These are phyloP conservation scores for Kurtzmaniella cleridarum DNA, from an alignment of 805 yeast species.

Conservation along the genomic window DNA sequence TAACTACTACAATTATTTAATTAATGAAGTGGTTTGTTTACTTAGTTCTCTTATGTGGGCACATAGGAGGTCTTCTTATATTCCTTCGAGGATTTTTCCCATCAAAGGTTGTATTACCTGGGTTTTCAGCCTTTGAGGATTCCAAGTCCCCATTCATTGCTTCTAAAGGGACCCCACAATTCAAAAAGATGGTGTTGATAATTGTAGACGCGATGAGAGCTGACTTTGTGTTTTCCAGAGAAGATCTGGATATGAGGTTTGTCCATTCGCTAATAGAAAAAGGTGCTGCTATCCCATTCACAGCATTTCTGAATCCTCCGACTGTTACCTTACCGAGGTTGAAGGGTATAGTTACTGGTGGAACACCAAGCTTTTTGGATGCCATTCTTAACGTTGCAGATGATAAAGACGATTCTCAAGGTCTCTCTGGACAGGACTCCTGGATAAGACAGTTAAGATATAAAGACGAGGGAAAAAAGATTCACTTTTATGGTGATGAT, in stretches of 20 bases:
- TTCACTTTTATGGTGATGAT: conserved; percentile 94
- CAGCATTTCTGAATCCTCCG: conserved; percentile 92
- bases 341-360: conserved; percentile 91
- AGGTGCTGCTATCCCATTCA: conserved; percentile 79
- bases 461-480: conserved; percentile 25
- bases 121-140: conserved; percentile 34
- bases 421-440: conserved; percentile 71
- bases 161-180: conserved; percentile 34
- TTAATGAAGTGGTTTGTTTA: background rate
- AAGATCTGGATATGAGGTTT: conserved; percentile 55
- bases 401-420: conserved; percentile 68
- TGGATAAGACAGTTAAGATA: conserved; percentile 70
- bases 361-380: conserved; percentile 89
- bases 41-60: conserved; percentile 8
- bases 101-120: conserved; percentile 71
- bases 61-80: conserved; percentile 45
- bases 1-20: no score
- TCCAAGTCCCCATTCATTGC: conserved; percentile 21
- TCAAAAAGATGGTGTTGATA: conserved; percentile 68
- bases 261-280: conserved; percentile 59
- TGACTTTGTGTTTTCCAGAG: conserved; percentile 70
- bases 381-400: conserved; percentile 93
- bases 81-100: conserved; percentile 90
- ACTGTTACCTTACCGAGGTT: conserved; percentile 93
- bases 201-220: conserved; percentile 91